A percentile compares a stretch with the other conserved stretches of the same genome.
These are phyloP conservation scores for Crataegus laevigata DNA, from an alignment of 306 rosid genomes.

Conservation along the genomic window DNA sequence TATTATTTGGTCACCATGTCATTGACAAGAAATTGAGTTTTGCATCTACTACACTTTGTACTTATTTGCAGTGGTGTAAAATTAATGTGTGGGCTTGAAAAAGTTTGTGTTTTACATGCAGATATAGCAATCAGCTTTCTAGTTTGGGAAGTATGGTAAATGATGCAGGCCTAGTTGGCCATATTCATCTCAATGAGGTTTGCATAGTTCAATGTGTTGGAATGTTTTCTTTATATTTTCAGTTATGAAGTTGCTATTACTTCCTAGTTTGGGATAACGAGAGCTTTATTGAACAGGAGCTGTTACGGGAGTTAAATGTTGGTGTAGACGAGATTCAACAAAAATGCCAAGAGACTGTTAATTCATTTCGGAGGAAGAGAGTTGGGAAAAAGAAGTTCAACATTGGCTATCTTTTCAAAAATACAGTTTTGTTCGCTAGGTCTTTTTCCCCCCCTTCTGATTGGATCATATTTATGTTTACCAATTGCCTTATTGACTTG, in stretches of 20 bases:
- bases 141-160: constrained; percentile 17
- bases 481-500: neutral
- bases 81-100: neutral
- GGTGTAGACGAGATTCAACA: constrained; percentile 38
- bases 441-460: constrained; percentile 8
- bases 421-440: constrained; percentile 46
- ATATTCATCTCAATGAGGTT: constrained; percentile 76
- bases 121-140: constrained; percentile 46
- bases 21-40: neutral
- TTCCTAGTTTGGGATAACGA: constrained; percentile 13
- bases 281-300: constrained; percentile 38
- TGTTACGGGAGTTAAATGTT: constrained; percentile 47
- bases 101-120: constrained; percentile 19
- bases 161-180: constrained; percentile 87
- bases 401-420: constrained; percentile 29
- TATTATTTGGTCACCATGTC: neutral
- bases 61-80: neutral
- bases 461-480: neutral
- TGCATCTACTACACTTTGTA: neutral
- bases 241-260: neutral
- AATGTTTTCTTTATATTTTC: constrained; percentile 7
- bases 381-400: constrained; percentile 54
- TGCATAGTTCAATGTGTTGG: constrained; percentile 7
- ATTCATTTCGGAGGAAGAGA: constrained; percentile 47
- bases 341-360: constrained; percentile 53